Evolutionary conservation across 2,329 filamentous ascomycete species (phyloP).

Genomic region (Pyrenophora tritici-repentis): DNA sequence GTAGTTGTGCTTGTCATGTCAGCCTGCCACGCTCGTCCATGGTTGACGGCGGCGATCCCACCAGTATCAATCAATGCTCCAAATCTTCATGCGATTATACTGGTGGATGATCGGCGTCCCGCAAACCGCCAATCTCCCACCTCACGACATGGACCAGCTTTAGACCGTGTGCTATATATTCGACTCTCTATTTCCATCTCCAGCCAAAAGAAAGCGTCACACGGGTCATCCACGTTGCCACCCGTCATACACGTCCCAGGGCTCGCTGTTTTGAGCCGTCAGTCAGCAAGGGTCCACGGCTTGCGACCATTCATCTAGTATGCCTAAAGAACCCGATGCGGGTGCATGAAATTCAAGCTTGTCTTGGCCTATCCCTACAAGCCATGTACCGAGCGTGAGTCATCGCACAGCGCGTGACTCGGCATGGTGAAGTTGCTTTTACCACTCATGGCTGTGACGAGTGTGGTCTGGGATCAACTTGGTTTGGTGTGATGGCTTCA

Average conservation of each 20-base stretch:
- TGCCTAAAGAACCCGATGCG: conserved; percentile 8
- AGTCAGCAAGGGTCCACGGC: conserved; percentile 8
- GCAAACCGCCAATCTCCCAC: not conserved
- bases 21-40: no score
- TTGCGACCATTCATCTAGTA: conserved; percentile 12
- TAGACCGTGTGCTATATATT: no score
- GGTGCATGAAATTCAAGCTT: not conserved
- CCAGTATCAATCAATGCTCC: not conserved
- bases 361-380: not conserved
- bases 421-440: conserved; percentile 4
- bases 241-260: not conserved
- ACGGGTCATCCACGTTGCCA: not conserved
- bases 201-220: not conserved
- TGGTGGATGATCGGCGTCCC: not conserved
- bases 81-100: not conserved
- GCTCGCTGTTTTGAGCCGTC: conserved; percentile 1
- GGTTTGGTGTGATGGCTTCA: conserved; percentile 2
- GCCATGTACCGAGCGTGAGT: not conserved
- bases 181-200: not conserved
- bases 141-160: no score
- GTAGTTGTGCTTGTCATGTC: no score
- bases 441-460: not conserved
- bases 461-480: conserved; percentile 2
- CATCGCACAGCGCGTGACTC: not conserved
- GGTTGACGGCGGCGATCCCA: not conserved